Evolutionary conservation across 2,329 filamentous ascomycete genomes (phyloP), one percentile per base, ranked within the genome.

Genomic region (Chalara sp.): DNA sequence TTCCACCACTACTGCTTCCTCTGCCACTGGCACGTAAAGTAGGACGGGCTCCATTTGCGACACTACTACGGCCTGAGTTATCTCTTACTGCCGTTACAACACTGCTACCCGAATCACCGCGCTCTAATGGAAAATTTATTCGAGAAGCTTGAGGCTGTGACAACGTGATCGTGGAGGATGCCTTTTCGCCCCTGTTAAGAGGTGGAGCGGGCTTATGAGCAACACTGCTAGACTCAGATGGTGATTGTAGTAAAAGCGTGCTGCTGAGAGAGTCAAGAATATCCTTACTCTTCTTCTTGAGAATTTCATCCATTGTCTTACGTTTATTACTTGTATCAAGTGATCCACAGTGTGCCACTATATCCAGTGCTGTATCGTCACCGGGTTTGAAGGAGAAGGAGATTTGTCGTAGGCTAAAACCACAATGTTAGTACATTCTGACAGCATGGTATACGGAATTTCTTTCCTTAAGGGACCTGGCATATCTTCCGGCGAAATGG

Each of bases 311-410:
- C 40, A 13, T 43, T 12, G 13, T 49, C 50, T 43, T 31, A 10
- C 44, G 42, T 29, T 54, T 46, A 29, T 50, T 43, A 11, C 52
- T 12, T 29, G 47, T 42, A 10, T 50, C 33, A 28, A 44, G 51
- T 30, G 51, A 51, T 13, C 33, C 32, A 12, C 33, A 31, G 6
- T 41, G 28, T 31, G 6, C 47, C 35, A 32, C 44, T 31, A 32
- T 32, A 35, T 40, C 48, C 33, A 48, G 46, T 11, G 49, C 48
- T 5, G 28, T 44, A 33, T 63, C 61, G 46, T 63, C 61, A 3
- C 61, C 61, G 30, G 58, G 53, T 6, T 51, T 48, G 13, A 60
- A 63, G 11, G 61, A 63, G 41, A 63, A 62, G 6, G 51, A 49
- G 41, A 59, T 51, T 35, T 56, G n/a, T 28, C 32, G 5, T 37